Percentiles rank a stretch among this genome's conserved stretches.
These are phyloP conservation scores for Holtermanniella nyarrowii DNA, from an alignment of 768 basidiomycete species.

Conservation along the genomic window DNA sequence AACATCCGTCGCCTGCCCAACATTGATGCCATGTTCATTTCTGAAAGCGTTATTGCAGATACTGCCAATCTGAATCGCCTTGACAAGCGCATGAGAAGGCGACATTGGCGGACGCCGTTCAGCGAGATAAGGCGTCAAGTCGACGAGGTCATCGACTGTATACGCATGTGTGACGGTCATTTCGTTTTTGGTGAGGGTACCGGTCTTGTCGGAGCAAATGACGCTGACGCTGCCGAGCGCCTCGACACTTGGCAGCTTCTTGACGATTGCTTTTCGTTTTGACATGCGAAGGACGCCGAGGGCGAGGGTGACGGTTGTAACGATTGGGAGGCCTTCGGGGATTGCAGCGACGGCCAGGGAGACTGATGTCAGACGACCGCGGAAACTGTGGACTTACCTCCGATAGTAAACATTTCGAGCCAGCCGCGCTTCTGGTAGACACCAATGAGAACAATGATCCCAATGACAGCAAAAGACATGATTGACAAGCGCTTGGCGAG, in stretches of 20 bases:
- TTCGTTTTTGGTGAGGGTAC: conserved; percentile 90
- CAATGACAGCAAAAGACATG: conserved; percentile 87
- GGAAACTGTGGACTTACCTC: conserved; percentile 51
- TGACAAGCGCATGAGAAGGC: conserved; percentile 58
- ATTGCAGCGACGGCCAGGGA: conserved; percentile 98
- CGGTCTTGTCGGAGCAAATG: conserved; percentile 95
- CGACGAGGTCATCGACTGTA: conserved; percentile 67
- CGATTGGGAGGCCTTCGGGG: conserved; percentile 90
- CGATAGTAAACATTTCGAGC: conserved; percentile 98
- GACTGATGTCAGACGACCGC: conserved; percentile 48
- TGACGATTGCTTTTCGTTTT: conserved; percentile 89
- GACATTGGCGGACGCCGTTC: conserved; percentile 40
- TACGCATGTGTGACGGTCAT: conserved; percentile 88
- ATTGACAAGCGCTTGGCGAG: conserved; percentile 83
- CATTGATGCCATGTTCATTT: conserved; percentile 60
- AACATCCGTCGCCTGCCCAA: conserved; percentile 89
- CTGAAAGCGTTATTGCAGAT: conserved; percentile 80
- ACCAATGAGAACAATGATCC: conserved; percentile 82
- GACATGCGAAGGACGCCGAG: conserved; percentile 90
- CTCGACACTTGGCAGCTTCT: conserved; percentile 91
- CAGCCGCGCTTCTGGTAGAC: conserved; percentile 73
- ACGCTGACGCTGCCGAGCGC: conserved; percentile 90
- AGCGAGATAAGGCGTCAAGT: conserved; percentile 50
- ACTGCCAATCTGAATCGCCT: conserved; percentile 69
- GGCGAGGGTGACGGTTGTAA: conserved; percentile 92